Conservation (phyloP, 495 filamentous ascomycete species). For the Choiromyces venosus region DNA sequence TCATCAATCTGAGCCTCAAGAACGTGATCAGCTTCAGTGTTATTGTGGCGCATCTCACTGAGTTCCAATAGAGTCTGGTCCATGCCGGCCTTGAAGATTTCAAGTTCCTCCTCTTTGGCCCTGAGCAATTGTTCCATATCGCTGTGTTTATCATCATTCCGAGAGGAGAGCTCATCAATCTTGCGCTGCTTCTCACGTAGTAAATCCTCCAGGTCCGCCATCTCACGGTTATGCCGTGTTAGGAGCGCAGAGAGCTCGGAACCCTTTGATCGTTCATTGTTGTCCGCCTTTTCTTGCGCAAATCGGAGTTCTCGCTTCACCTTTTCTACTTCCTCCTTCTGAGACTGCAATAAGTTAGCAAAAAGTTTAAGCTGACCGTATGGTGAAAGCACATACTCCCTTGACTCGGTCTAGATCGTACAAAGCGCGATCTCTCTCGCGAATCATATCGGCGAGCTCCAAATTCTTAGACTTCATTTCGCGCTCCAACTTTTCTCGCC, state of each 20-base stretch:
- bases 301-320: conserved; percentile 92
- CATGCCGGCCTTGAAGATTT: conserved; percentile 94
- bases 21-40: conserved; percentile 66
- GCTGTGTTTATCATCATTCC: conserved; percentile 70
- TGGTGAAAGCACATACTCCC: conserved; percentile 46
- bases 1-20: conserved; percentile 88
- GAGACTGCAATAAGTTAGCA: conserved; percentile 47
- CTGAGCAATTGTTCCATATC: conserved; percentile 77
- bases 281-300: conserved; percentile 87
- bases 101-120: conserved; percentile 95
- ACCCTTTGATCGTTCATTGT: conserved; percentile 85
- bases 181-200: conserved; percentile 81
- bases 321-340: conserved; percentile 92
- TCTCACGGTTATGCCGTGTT: conserved; percentile 91
- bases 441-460: conserved; percentile 96
- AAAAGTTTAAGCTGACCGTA: not conserved
- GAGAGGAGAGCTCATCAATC: conserved; percentile 74
- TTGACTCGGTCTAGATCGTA: conserved; percentile 81
- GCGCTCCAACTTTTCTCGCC: conserved; percentile 86
- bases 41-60: conserved; percentile 62
- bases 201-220: conserved; percentile 90
- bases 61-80: conserved; percentile 88
- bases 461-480: conserved; percentile 99
- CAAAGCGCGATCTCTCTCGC: conserved; percentile 88
- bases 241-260: conserved; percentile 90